Base-by-base conservation (phyloP, 1,284 basidiomycete genomes). In the Apiotrichum brassicae region DNA sequence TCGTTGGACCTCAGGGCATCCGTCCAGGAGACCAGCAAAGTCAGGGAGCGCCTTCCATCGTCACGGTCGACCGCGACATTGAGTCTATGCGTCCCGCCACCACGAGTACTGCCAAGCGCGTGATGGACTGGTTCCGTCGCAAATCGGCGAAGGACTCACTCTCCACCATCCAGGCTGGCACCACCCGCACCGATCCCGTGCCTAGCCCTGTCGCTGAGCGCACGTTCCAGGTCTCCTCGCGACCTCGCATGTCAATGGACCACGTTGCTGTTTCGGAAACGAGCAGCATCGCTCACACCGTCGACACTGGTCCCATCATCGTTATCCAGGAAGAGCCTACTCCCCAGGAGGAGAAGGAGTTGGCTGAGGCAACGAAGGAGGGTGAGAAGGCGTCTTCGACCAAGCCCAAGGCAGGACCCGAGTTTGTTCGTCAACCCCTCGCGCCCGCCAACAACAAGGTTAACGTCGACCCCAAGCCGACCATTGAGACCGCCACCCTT, bases 61-160 rank as follows among this genome's bases (percentile, higher is more conserved):
- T 64, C 35, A 69, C 68, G 13, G 61, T 71, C 38, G 65, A 70
- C 30, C 61, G 60, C 8, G 57, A 54, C 26, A 38, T 54, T 22
- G 46, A 48, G 16, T 48, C 45, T 24, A 44, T 55, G 24, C 61
- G 62, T 36, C 49, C 57, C 11, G 68, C 74, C 0, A 77, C 77
- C 18, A 76, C 75, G 28, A 76, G 73, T 43, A 77, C 79, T 24
- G 79, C 79, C 23, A 80, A 80, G 67, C 76, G 78, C 46, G 80
- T 82, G 51, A 81, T 81, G 79, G 79, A 80, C 59, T 82, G 80
- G 80, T 81, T 82, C 75, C 65, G 79, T 28, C 75, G 77, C 54
- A 78, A 78, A 65, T 76, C 75, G 26, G 75, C 73, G 23, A 74
- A 73, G 48, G 69, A 69, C 46, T 65, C 70, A 0, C 49, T 68